These are phyloP conservation scores for Colletotrichum godetiae DNA, from an alignment of 2,329 filamentous ascomycete genomes.

Conservation along the genomic window DNA sequence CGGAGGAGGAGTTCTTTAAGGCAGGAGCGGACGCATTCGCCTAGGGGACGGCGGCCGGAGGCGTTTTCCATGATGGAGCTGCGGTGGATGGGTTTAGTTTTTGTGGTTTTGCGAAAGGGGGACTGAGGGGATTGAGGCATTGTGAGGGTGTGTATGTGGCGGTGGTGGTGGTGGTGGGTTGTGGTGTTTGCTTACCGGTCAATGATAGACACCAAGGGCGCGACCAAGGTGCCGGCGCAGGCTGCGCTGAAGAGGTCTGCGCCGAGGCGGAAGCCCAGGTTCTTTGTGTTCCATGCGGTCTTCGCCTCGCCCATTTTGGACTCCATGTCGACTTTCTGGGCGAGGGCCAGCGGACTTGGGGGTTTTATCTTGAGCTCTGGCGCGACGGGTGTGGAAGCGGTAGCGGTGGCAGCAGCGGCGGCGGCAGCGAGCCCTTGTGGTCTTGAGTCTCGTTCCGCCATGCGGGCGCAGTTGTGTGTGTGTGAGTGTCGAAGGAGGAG, in stretches of 20 bases:
- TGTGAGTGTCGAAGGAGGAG: too few relatives aligned
- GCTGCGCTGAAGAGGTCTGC: conserved; percentile 77
- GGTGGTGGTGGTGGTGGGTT: too few relatives aligned
- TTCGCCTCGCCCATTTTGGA: conserved; percentile 22
- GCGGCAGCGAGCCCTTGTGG: conserved; percentile 29
- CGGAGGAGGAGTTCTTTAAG: conserved; percentile 65
- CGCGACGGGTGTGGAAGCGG: conserved; percentile 2
- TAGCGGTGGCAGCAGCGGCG: not conserved
- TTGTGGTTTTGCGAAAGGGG: not conserved
- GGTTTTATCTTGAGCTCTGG: conserved; percentile 32
- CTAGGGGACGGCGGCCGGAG: conserved; percentile 73
- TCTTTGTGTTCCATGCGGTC: conserved; percentile 78
- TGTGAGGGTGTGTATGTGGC: too few relatives aligned
- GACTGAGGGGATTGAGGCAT: not conserved
- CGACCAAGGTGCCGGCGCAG: conserved; percentile 79
- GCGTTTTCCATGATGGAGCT: conserved; percentile 86
- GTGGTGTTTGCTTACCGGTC: conserved; percentile 72
- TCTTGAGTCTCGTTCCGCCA: conserved; percentile 31
- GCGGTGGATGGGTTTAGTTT: not conserved
- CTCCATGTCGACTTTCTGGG: conserved; percentile 37
- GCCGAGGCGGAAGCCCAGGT: conserved; percentile 73
- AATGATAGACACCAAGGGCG: conserved; percentile 88
- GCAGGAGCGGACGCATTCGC: conserved; percentile 69
- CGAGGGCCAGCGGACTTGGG: conserved; percentile 49
- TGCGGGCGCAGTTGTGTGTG: conserved; percentile 1